phyloP scores from a whole-genome alignment of 23 red algal genomes.

The Gracilaria domingensis region DNA sequence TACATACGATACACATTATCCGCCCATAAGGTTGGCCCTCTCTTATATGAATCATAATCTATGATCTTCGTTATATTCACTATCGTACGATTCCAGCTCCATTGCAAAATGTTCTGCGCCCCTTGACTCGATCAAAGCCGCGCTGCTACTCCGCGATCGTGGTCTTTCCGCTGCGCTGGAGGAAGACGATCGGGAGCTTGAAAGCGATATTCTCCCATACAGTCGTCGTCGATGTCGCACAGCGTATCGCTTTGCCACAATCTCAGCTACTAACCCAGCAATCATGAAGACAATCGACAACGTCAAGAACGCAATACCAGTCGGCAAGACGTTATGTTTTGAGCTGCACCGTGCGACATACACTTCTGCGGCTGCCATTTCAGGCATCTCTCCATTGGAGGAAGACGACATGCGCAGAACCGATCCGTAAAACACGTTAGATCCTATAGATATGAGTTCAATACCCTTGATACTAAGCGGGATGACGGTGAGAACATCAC shows the following conservation, averaged over 20 bases:
- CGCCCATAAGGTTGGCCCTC: too few relatives aligned
- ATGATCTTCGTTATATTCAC: constrained; percentile 1
- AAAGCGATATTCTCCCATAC: constrained; percentile 24
- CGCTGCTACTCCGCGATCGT: background rate
- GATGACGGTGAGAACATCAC: constrained; percentile 40
- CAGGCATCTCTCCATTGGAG: background rate
- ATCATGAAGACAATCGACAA: constrained; percentile 26
- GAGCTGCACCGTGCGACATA: constrained; percentile 11
- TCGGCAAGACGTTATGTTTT: constrained; percentile 5
- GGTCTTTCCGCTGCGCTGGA: background rate
- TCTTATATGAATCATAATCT: background rate
- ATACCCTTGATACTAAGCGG: constrained; percentile 52
- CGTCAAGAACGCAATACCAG: constrained; percentile 41
- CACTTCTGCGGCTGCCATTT: constrained; percentile 21
- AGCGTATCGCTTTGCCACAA: constrained; percentile 35
- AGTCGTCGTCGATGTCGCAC: background rate
- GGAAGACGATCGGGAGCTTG: background rate
- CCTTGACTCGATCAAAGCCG: background rate
- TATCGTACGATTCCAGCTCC: constrained; percentile 25
- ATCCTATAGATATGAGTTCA: constrained; percentile 33
- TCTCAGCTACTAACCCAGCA: constrained; percentile 4
- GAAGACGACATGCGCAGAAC: constrained; percentile 28
- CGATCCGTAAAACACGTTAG: background rate
- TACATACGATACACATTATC: background rate
- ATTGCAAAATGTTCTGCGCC: constrained; percentile 25